Conservation (phyloP, 169 alveolate species). For the Eimeria praecox region DNA sequence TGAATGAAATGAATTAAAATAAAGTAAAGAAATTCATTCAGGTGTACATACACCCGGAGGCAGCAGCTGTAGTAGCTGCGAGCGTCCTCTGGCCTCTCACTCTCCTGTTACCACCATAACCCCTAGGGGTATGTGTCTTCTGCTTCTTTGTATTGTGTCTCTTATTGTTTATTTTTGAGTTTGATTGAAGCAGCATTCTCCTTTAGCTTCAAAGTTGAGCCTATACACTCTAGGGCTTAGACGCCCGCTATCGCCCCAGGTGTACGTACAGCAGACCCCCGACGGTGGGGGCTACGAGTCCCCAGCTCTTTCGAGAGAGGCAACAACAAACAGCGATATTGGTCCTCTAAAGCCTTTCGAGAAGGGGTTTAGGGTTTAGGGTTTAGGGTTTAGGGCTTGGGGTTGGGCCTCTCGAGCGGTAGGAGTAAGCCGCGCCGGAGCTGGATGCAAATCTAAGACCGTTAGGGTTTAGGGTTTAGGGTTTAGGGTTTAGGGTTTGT, state of each 20-base stretch:
- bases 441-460: not conserved
- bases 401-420: not conserved
- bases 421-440: not conserved
- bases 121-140: not conserved
- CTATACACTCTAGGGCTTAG: not conserved
- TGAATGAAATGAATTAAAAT: not conserved
- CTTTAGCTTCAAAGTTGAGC: conserved; percentile 18
- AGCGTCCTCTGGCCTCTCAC: not conserved
- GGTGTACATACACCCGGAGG: not conserved
- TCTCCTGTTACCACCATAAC: not conserved
- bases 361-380: conserved; percentile 52
- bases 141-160: conserved; percentile 11
- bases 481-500: conserved; percentile 51
- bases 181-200: not conserved
- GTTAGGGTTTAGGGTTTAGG: conserved; percentile 32
- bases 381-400: conserved; percentile 44
- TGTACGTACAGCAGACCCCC: conserved; percentile 44
- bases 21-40: not conserved
- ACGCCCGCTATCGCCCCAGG: not conserved
- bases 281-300: not conserved
- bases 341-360: not conserved
- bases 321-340: not conserved
- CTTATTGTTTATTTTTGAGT: not conserved
- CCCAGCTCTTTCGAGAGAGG: not conserved
- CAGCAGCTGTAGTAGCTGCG: conserved; percentile 34